Base-by-base conservation (phyloP, 306 rosid genomes). In the Glycine latifolia region DNA sequence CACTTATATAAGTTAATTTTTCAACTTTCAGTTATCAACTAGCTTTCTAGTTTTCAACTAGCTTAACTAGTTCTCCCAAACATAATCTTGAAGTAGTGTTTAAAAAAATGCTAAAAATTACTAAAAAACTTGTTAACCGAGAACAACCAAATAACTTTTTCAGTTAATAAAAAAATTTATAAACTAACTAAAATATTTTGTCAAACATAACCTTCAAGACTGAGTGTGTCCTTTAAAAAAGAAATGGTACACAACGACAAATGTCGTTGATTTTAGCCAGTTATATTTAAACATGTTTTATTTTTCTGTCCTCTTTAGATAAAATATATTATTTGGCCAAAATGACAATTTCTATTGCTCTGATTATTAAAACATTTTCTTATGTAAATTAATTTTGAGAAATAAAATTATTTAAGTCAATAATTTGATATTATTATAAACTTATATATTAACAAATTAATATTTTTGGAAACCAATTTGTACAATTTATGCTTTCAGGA, bases 191-290 rank as follows among this genome's bases (percentile, higher is more conserved):
- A 26, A 26, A 26, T 26, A 2, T 0, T 26, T 26, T 26, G 2
- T 2, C 31, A 0, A 26, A 26, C 31, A 26, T 26, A 26, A 1
- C 2, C 31, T 26, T 26, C 49, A 65, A 37, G 6, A 2, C 10
- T 63, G 70, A 65, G 48, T 35, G 20, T 37, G 37, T 37, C 70
- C 48, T 65, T 37, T 65, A 65, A 6, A 65, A 65, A 37, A 65
- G 20, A 14, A 13, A 60, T 1, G 66, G n/a, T 26, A 8, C 3
- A 3, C 8, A 3, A 11, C 12, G 4, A 17, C 7, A 58, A 58
- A 58, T 58, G 4, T 8, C 8, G 33, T 31, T 62, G 16, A 5
- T 31, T 62, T 62, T 33, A 62, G 44, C 68, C 16, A 5, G n/a
- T 10, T 4, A 62, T 33, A 62, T 33, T 33, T 61, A 31, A 5